These are phyloP conservation scores for Penicillium sp. DNA, from an alignment of 2,329 filamentous ascomycete genomes.

Conservation along the genomic window DNA sequence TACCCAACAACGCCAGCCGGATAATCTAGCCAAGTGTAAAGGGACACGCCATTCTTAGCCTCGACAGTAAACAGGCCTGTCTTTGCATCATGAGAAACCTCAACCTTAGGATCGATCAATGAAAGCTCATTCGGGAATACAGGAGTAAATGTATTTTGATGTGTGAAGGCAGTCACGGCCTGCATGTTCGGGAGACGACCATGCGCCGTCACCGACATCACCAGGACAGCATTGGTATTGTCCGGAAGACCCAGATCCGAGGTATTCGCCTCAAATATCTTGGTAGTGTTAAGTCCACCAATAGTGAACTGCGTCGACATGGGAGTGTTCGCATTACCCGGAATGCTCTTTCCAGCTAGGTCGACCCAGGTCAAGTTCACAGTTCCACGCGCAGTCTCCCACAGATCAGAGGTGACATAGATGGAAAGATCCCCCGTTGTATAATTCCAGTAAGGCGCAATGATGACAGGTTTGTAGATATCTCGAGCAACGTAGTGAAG, in stretches of 20 bases:
- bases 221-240: conserved; percentile 41
- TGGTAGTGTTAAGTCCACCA: conserved; percentile 55
- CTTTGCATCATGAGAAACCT: conserved; percentile 34
- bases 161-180: conserved; percentile 42
- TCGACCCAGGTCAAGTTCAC: conserved; percentile 55
- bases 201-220: conserved; percentile 46
- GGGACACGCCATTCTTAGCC: conserved; percentile 50
- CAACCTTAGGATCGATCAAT: conserved; percentile 52
- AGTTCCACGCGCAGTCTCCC: conserved; percentile 49
- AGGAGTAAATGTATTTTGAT: conserved; percentile 54
- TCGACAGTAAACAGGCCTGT: conserved; percentile 47
- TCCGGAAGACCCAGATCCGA: conserved; percentile 36
- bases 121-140: conserved; percentile 47
- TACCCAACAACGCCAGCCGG: conserved; percentile 50
- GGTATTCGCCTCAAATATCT: conserved; percentile 44
- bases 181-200: conserved; percentile 52
- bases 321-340: conserved; percentile 35
- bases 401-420: conserved; percentile 61
- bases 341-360: conserved; percentile 49
- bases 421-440: conserved; percentile 52
- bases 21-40: conserved; percentile 59
- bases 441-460: conserved; percentile 58
- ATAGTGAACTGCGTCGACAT: conserved; percentile 43
- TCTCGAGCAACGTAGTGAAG: conserved; percentile 60
- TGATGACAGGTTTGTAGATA: conserved; percentile 59